phyloP scores from a whole-genome alignment of 2,329 filamentous ascomycete genomes.

The Ilyonectria sp. region DNA sequence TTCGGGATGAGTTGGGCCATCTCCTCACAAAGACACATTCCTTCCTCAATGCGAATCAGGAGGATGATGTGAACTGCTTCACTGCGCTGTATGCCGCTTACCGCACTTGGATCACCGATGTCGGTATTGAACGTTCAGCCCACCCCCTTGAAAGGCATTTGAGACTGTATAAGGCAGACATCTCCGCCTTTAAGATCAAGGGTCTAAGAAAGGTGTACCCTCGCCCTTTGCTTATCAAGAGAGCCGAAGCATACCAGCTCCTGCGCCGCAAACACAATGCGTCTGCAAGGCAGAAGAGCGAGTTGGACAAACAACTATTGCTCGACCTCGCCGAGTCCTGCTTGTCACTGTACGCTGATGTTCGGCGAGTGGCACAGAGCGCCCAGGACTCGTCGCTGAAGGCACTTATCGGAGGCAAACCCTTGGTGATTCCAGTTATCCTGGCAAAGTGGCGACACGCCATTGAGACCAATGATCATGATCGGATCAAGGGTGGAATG shows the following conservation, averaged over 20 bases:
- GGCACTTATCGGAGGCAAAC: slow-evolving; percentile 87
- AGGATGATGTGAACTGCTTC: slow-evolving; percentile 97
- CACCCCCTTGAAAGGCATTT: slow-evolving; percentile 92
- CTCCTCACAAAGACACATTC: slow-evolving; percentile 87
- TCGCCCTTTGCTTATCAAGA: slow-evolving; percentile 89
- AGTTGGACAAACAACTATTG: slow-evolving; percentile 88
- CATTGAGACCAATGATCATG: slow-evolving; percentile 84
- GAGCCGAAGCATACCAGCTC: slow-evolving; percentile 94
- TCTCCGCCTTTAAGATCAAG: slow-evolving; percentile 93
- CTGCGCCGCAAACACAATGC: slow-evolving; percentile 96
- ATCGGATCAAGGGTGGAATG: slow-evolving; percentile 94
- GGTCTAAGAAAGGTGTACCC: slow-evolving; percentile 94
- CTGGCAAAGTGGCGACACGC: slow-evolving; percentile 84
- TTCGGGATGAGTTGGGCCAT: slow-evolving; percentile 85
- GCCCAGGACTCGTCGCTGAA: slow-evolving; percentile 95
- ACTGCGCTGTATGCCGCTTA: slow-evolving; percentile 94
- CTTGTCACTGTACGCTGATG: slow-evolving; percentile 93
- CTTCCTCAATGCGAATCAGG: slow-evolving; percentile 87
- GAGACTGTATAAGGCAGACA: slow-evolving; percentile 87
- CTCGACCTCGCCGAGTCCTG: slow-evolving; percentile 92
- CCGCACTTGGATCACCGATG: slow-evolving; percentile 96
- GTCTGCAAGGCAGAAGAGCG: slow-evolving; percentile 87
- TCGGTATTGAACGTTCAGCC: slow-evolving; percentile 95
- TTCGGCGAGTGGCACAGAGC: slow-evolving; percentile 92
- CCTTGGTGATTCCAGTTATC: slow-evolving; percentile 91